Base-by-base conservation (phyloP, 164 flowering plant genomes). In the Stephania japonica region DNA sequence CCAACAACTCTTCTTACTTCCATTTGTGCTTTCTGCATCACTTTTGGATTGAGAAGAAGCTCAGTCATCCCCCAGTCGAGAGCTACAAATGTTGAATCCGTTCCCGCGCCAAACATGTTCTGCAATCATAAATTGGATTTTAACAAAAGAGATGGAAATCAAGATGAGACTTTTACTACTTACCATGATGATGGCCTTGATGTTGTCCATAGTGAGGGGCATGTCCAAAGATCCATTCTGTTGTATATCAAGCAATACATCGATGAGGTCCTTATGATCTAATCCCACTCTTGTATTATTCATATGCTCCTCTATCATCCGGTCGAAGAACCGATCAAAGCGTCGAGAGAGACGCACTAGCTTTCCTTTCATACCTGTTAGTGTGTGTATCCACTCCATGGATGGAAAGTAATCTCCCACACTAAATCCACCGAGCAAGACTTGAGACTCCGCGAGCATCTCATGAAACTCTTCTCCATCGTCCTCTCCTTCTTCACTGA, bases 21-120 rank as follows among this genome's bases (percentile, higher is more conserved):
- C 1, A 73, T 76, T 77, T 87, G 89, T 27, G 80, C 84, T 70
- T 63, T 84, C 43, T 85, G 47, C 85, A 86, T 72, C 7, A 73
- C 80, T 59, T 42, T 38, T 7, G 87, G 94, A 65, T 85, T 77
- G 56, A 38, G 81, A 4, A 90, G 61, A 7, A 90, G 87, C 79
- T 87, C 91, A 27, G 90, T 80, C 88, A 90, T 87, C 42, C 68
- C 84, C 94, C 91, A 88, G 6, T 84, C 87, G 5, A 87, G 69
- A 11, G 85, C 74, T 50, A 76, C 79, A 72, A 76, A 85, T 11
- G 84, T 83, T 66, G 92, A 32, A 32, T 85, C 91, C 7, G 88
- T 83, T 65, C 93, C 91, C 3, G 86, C 91, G 23, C 82, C 85
- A 77, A 89, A 86, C 85, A 88, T 84, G 71, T 87, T 87, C 93